Conservation (phyloP, 495 filamentous ascomycete genomes). For the Daldinia concentrica region DNA sequence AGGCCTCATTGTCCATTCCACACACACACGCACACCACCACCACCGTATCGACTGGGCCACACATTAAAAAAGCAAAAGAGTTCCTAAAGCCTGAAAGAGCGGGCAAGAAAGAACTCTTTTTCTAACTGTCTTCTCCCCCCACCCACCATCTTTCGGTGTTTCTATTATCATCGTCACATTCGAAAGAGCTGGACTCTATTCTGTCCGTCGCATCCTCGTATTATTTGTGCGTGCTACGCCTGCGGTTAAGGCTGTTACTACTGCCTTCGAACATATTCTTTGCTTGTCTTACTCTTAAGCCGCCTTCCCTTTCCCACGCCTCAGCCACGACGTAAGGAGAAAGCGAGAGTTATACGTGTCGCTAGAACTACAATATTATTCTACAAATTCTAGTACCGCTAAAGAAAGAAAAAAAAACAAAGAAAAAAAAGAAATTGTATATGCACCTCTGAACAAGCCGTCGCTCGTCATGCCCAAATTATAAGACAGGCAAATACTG, state of each 20-base stretch:
- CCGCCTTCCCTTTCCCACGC: slow-evolving; percentile 19
- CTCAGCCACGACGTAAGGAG: slow-evolving; percentile 39
- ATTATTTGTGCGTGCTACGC: slow-evolving; percentile 11
- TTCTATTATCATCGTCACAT: slow-evolving; percentile 29
- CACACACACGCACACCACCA: slow-evolving; percentile 27
- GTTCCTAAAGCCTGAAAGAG: slow-evolving; percentile 25
- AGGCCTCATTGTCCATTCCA: slow-evolving; percentile 35
- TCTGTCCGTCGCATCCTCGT: slow-evolving; percentile 13
- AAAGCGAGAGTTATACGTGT: slow-evolving; percentile 16
- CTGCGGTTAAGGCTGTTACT: slow-evolving; percentile 11
- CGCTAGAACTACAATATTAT: slow-evolving; percentile 5
- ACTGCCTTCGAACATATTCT: slow-evolving; percentile 24
- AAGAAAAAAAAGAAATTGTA: slow-evolving; percentile 10
- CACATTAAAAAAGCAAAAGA: slow-evolving; percentile 39
- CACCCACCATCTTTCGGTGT: slow-evolving; percentile 27
- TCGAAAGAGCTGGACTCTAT: slow-evolving; percentile 40
- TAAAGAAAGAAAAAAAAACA: too few species aligned
- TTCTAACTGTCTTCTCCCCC: slow-evolving; percentile 12
- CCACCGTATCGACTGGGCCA: slow-evolving; percentile 24
- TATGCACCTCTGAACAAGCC: background rate
- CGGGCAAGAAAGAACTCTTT: slow-evolving; percentile 27
- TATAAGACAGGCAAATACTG: slow-evolving; percentile 34
- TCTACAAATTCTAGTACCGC: slow-evolving; percentile 14
- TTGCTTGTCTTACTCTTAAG: slow-evolving; percentile 28
- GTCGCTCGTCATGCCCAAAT: slow-evolving; percentile 32